Evolutionary conservation across 2,329 filamentous ascomycete genomes (phyloP), one percentile per base, ranked within the genome.

Genomic region (Exophiala lecanii-corni): DNA sequence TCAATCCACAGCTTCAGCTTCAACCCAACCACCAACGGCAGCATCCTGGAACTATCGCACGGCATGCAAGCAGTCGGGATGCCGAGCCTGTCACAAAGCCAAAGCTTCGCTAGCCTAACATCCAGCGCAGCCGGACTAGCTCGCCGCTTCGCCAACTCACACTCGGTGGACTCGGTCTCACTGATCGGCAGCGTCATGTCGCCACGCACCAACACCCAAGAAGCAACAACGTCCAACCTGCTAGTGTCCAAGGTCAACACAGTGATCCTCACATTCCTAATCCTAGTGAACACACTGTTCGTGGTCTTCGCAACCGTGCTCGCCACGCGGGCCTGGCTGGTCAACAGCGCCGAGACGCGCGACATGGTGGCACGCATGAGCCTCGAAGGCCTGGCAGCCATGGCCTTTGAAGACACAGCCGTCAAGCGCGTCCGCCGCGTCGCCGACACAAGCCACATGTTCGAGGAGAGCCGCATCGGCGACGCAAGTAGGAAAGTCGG

Each of bases 391-490:
- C 25, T 42, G 16, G 7, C 43, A 15, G 43, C 43, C n/a, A 33
- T 33, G 38, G 38, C 43, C 4, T 37, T 42, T 25, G 43, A 46
- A 30, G 39, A 46, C 18, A 41, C 39, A 9, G 15, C 26, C 13
- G 39, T 34, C 20, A 41, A 41, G 21, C 20, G 31, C 23, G 39
- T 36, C 17, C 39, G 31, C 2, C 21, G 36, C 9, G 41, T 44
- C 3, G 36, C 28, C 9, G 36, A 44, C 15, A 17, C 28, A 6
- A 20, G 39, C 12, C 26, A 40, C 13, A 40, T 45, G 36, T 36
- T 40, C 31, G 42, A 45, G 18, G 42, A 45, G 36, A 39, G 36
- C 20, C 42, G 42, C 5, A 45, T 45, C 19, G 42, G 42, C 6
- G 36, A 18, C 13, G 39, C 36, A 5, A 45, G 36, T 21, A 18